Evolutionary conservation across 148 eudicot genomes (phyloP).

Genomic region (Tetragonia tetragonoides): DNA sequence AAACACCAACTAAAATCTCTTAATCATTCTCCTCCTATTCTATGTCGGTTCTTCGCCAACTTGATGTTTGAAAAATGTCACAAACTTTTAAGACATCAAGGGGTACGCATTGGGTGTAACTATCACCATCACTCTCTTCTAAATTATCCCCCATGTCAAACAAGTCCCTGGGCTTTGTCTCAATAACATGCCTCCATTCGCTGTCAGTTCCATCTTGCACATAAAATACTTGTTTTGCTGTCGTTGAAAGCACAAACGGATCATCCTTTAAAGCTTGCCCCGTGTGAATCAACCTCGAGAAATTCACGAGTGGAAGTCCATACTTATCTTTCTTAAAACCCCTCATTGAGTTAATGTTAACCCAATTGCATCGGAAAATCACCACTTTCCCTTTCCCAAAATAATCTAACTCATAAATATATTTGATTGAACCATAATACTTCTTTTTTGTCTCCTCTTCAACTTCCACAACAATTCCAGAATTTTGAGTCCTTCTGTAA

Average conservation of each 20-base stretch:
- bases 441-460: background rate
- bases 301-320: background rate
- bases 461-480: background rate
- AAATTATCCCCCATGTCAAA: too few species aligned
- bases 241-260: background rate
- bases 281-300: background rate
- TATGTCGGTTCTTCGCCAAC: background rate
- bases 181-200: background rate
- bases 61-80: background rate
- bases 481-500: background rate
- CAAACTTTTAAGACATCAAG: background rate
- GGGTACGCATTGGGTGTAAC: background rate
- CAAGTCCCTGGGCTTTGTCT: too few species aligned
- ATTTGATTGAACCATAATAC: background rate
- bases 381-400: background rate
- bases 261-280: background rate
- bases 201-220: background rate
- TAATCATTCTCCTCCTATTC: background rate
- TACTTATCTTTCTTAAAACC: background rate
- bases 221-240: background rate
- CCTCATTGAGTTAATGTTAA: background rate
- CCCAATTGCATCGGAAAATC: background rate
- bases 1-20: too few species aligned
- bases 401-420: background rate
- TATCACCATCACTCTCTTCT: background rate